Percentiles rank a stretch among this genome's conserved stretches.
Evolutionary conservation across 2,329 filamentous ascomycete genomes (phyloP).

Genomic region (Fusarium newnesense): DNA sequence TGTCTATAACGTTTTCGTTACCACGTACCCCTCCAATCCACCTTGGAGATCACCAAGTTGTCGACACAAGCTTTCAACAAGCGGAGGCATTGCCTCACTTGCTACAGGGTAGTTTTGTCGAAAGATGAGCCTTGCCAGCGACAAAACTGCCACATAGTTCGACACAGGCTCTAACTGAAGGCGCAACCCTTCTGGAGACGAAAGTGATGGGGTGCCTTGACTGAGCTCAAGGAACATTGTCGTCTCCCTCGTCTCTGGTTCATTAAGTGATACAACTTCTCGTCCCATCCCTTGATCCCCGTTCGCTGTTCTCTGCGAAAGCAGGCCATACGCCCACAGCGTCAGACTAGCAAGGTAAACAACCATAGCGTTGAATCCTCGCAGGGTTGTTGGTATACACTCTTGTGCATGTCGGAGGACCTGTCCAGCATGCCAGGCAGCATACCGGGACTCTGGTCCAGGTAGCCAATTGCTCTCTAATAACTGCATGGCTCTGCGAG

Average conservation of each 20-base stretch:
- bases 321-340: constrained; percentile 37
- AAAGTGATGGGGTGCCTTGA: constrained; percentile 30
- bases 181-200: constrained; percentile 14
- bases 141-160: constrained; percentile 24
- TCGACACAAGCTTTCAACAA: constrained; percentile 36
- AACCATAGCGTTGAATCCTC: constrained; percentile 38
- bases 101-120: constrained; percentile 34
- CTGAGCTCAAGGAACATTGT: constrained; percentile 32
- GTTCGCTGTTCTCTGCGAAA: constrained; percentile 14
- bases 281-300: constrained; percentile 7
- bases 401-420: constrained; percentile 36
- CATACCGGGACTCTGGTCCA: constrained; percentile 34
- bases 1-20: not conserved
- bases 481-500: constrained; percentile 19
- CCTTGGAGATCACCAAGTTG: constrained; percentile 33
- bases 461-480: constrained; percentile 33
- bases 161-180: constrained; percentile 31
- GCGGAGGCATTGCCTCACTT: constrained; percentile 34
- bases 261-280: constrained; percentile 32
- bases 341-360: constrained; percentile 40
- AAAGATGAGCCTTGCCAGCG: constrained; percentile 27
- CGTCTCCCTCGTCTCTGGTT: constrained; percentile 25
- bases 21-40: not conserved
- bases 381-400: constrained; percentile 31
- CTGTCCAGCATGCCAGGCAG: constrained; percentile 41